Percentiles rank a stretch among this genome's conserved stretches.
Conservation (phyloP, 78 protist genomes). For the Blattamonas nauphoetae region DNA sequence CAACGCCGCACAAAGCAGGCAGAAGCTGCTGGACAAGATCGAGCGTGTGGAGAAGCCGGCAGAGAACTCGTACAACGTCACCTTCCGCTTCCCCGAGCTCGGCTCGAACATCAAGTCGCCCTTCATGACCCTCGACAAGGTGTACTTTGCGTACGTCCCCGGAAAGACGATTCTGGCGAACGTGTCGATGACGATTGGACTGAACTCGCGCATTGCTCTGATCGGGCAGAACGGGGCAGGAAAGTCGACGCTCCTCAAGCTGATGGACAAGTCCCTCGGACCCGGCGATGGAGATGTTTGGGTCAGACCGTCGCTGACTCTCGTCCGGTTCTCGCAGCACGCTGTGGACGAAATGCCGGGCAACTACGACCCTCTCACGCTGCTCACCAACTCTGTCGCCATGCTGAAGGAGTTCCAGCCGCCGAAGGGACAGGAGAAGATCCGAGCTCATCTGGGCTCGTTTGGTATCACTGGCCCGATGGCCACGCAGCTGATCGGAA, state of each 20-base stretch:
- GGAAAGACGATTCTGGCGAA: slow-evolving; percentile 43
- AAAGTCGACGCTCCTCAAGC: slow-evolving; percentile 71
- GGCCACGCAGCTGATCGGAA: not conserved
- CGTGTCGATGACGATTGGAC: slow-evolving; percentile 64
- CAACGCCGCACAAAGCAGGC: slow-evolving; percentile 42
- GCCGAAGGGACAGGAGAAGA: not conserved
- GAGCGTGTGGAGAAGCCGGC: slow-evolving; percentile 52
- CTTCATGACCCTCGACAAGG: slow-evolving; percentile 56
- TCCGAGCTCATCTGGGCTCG: slow-evolving; percentile 47
- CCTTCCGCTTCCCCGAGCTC: slow-evolving; percentile 57
- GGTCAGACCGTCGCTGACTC: not conserved
- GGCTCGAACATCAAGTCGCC: slow-evolving; percentile 69
- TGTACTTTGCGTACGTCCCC: slow-evolving; percentile 71
- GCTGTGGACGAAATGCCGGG: not conserved
- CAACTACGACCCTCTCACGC: not conserved
- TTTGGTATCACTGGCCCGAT: slow-evolving; percentile 23
- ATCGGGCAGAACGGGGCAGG: slow-evolving; percentile 94
- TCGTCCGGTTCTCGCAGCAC: slow-evolving; percentile 12
- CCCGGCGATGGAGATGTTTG: slow-evolving; percentile 54
- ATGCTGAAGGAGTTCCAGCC: not conserved
- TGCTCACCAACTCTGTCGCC: not conserved
- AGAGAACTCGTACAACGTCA: slow-evolving; percentile 37
- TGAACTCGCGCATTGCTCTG: slow-evolving; percentile 68
- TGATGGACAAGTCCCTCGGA: slow-evolving; percentile 67
- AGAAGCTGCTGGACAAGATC: slow-evolving; percentile 70